phyloP scores from a whole-genome alignment of 331 rosid genomes.

The Phaseolus coccineus region DNA sequence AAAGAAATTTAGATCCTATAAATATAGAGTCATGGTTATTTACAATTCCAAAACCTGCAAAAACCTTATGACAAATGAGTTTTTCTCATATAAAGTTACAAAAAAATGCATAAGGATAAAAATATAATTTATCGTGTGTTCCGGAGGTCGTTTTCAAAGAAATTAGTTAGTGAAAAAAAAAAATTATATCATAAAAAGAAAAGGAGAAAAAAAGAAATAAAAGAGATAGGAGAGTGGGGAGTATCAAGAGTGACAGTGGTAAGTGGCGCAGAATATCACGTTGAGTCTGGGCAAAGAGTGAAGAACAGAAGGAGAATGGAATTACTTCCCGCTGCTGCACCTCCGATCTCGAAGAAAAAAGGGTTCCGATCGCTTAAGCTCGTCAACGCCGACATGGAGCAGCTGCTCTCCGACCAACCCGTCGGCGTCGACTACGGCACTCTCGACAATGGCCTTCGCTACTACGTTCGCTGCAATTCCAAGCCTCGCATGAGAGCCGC shows the following conservation, averaged over 20 bases:
- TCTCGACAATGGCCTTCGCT: constrained; percentile 84
- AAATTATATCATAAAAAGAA: too few relatives aligned
- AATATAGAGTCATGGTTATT: too few relatives aligned
- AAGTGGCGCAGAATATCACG: not conserved
- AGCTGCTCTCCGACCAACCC: constrained; percentile 61
- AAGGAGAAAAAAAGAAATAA: too few relatives aligned
- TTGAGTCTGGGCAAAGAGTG: not conserved
- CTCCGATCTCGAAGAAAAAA: constrained; percentile 69
- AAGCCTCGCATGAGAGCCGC: constrained; percentile 98
- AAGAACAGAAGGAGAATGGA: constrained; percentile 54
- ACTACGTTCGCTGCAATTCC: constrained; percentile 91
- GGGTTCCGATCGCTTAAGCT: constrained; percentile 92
- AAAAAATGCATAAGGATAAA: not conserved
- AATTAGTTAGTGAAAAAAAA: not conserved
- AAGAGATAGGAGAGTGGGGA: not conserved
- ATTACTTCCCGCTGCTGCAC: constrained; percentile 71
- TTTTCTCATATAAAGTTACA: too few relatives aligned
- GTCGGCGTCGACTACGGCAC: constrained; percentile 78
- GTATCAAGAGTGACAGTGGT: not conserved
- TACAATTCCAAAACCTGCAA: too few relatives aligned
- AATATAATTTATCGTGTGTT: not conserved
- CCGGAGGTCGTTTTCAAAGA: not conserved
- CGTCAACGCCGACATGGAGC: constrained; percentile 71
- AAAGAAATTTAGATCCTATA: too few relatives aligned
- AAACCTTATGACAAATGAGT: too few relatives aligned